Conservation (phyloP, 1,139 yeast species). For the Sugiyamaella novakii region DNA sequence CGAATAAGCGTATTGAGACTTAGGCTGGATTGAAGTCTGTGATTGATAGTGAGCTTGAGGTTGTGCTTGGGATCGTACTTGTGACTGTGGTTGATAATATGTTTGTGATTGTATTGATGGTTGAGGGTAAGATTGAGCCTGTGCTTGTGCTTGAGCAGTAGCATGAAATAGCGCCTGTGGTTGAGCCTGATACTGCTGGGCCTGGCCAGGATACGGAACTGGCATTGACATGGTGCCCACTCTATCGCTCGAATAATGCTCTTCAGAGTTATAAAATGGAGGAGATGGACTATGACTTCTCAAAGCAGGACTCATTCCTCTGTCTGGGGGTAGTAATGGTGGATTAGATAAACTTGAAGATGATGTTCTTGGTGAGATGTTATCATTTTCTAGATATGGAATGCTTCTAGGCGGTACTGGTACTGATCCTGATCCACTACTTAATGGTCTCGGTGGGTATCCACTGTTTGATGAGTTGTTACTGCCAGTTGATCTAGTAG, state of each 20-base stretch:
- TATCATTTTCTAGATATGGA: constrained; percentile 9
- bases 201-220: too few species aligned
- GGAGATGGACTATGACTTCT: constrained; percentile 21
- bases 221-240: too few species aligned
- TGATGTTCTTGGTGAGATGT: constrained; percentile 9
- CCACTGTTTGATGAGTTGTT: constrained; percentile 7
- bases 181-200: constrained; percentile 7
- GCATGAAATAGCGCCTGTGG: constrained; percentile 2
- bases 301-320: neutral
- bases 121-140: neutral
- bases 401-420: constrained; percentile 3
- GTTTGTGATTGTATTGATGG: constrained; percentile 9
- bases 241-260: neutral
- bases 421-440: constrained; percentile 6
- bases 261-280: constrained; percentile 16
- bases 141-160: neutral
- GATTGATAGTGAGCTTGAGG: neutral
- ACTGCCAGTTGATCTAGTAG: constrained; percentile 10
- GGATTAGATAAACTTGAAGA: constrained; percentile 10
- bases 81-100: constrained; percentile 10
- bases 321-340: constrained; percentile 2
- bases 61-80: constrained; percentile 4
- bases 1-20: too few species aligned
- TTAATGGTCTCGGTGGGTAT: constrained; percentile 8
- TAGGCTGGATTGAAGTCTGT: too few species aligned